These are phyloP conservation scores for Apiotrichum montevideense DNA, from an alignment of 1,284 basidiomycete genomes.

Conservation along the genomic window DNA sequence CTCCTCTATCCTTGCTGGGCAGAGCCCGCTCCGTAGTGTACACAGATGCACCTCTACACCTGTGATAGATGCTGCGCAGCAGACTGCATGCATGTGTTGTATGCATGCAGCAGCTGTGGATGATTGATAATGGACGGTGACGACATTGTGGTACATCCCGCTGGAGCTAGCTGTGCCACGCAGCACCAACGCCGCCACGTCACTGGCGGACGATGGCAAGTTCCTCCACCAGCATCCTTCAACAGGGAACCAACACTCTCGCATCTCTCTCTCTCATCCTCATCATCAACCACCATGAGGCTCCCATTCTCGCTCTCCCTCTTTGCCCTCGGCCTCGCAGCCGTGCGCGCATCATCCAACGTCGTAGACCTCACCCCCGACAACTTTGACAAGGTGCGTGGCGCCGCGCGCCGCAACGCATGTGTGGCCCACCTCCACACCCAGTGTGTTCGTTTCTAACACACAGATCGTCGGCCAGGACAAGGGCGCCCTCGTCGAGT, in stretches of 20 bases:
- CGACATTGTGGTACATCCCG: too few relatives aligned
- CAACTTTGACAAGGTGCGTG: conserved; percentile 64
- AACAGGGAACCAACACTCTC: too few relatives aligned
- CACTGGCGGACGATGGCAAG: too few relatives aligned
- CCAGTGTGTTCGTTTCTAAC: conserved; percentile 16
- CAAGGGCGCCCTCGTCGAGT: conserved; percentile 78
- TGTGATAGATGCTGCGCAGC: background rate
- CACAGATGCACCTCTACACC: background rate
- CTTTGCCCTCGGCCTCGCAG: conserved; percentile 52
- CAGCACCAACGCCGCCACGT: too few relatives aligned
- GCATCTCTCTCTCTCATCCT: too few relatives aligned
- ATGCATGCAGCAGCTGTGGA: too few relatives aligned
- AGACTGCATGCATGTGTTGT: too few relatives aligned
- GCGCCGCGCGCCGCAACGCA: too few relatives aligned
- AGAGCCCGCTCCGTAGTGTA: background rate
- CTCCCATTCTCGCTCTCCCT: conserved; percentile 55
- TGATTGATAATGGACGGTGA: too few relatives aligned
- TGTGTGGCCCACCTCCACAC: background rate
- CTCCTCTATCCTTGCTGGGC: too few relatives aligned
- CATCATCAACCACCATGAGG: conserved; percentile 51
- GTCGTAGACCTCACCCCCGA: conserved; percentile 68
- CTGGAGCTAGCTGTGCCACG: too few relatives aligned
- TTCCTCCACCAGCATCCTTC: too few relatives aligned
- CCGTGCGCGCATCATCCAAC: conserved; percentile 59
- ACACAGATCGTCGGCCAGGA: conserved; percentile 57